Base-by-base conservation (phyloP, 1,139 yeast species). In the Schwanniomyces etchellsii region DNA sequence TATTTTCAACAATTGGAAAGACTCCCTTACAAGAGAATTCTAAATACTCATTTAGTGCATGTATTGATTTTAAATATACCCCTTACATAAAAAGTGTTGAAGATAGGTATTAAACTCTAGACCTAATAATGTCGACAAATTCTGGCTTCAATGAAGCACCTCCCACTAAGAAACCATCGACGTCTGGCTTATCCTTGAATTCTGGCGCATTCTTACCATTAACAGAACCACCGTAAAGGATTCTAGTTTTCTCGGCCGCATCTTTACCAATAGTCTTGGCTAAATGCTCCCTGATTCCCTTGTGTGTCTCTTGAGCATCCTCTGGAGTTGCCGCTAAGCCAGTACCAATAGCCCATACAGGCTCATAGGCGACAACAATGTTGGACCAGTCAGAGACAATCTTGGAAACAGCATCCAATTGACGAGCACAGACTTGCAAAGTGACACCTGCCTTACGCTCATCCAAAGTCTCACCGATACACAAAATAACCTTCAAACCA, bases 341-440 rank as follows among this genome's bases (percentile, higher is more conserved):
- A 49, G 98, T 89, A 63, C 99, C 99, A 55, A 91, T 91, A 49
- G 99, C 99, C 98, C 98, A 91, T 49, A 91, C 96, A 51, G 99
- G 99, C 72, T 91, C 98, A 70, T 93, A 93, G 56, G 98, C 99
- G 62, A 93, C 71, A 45, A 91, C 98, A 49, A 91, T 73, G 64
- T 84, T 74, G 44, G 81, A 55, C 98, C 98, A 91, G 77, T 89
- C 97, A 50, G 74, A 63, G 43, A 89, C 81, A 47, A 81, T 70
- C 58, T 77, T 83, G 52, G 84, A 68, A 40, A 82, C 96, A 42
- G 97, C 96, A 47, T 79, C 76, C 60, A 91, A 74, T 76, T 91
- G 97, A 69, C 84, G 78, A 57, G 85, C 78, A 62, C 85, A 82
- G 40, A 93, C 95, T 17, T 79, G 74, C 53, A 89, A 74, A 52